phyloP scores from a whole-genome alignment of 768 basidiomycete genomes.

The Hygrophorus russula region DNA sequence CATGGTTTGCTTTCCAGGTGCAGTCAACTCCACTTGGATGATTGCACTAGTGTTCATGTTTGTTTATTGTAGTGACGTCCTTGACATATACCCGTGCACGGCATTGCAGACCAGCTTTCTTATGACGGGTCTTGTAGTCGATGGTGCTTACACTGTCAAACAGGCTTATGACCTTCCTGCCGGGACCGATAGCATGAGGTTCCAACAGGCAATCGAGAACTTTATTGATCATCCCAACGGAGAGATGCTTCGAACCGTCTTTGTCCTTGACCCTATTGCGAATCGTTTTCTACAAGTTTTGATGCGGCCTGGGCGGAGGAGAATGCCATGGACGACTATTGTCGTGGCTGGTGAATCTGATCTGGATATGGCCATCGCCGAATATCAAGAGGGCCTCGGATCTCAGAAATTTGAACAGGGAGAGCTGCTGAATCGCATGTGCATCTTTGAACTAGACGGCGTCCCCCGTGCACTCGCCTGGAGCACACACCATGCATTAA shows the following conservation, averaged over 20 bases:
- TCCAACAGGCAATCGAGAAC: background rate
- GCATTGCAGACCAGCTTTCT: constrained; percentile 1
- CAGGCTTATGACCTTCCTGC: constrained; percentile 1
- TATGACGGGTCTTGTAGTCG: background rate
- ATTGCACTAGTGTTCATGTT: background rate
- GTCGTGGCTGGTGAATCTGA: background rate
- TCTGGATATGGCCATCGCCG: background rate
- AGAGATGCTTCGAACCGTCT: background rate
- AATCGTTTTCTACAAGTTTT: background rate
- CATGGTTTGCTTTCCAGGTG: background rate
- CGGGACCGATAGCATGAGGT: background rate
- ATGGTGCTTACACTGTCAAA: background rate
- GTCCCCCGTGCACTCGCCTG: background rate
- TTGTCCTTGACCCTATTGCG: background rate
- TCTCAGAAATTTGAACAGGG: background rate
- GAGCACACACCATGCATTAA: constrained; percentile 1
- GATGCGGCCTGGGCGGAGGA: constrained; percentile 1
- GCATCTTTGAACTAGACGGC: background rate
- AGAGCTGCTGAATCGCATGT: background rate
- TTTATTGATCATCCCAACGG: constrained; percentile 2
- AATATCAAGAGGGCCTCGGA: constrained; percentile 1
- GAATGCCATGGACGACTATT: constrained; percentile 1
- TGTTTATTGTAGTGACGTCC: background rate
- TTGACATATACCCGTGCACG: constrained; percentile 1
- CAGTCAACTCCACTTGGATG: background rate